phyloP scores from a whole-genome alignment of 2,329 filamentous ascomycete genomes.

The Aureobasidium subglaciale region DNA sequence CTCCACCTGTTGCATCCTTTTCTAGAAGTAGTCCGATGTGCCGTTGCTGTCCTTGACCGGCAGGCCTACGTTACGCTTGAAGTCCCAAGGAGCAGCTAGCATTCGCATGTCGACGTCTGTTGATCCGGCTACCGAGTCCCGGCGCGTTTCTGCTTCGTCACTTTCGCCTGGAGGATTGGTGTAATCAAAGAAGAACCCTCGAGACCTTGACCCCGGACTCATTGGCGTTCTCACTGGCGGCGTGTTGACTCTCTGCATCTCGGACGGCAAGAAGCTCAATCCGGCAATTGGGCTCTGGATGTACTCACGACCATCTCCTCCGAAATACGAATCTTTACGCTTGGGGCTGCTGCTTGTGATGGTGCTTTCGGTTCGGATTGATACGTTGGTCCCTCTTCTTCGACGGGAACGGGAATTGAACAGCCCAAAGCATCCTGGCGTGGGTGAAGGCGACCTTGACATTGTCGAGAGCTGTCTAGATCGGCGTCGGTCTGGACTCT shows the following conservation, averaged over 20 bases:
- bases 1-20: slow-evolving; percentile 12
- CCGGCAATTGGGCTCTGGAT: not conserved
- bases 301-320: slow-evolving; percentile 1
- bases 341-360: not conserved
- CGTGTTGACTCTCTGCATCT: slow-evolving; percentile 25
- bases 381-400: not conserved
- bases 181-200: slow-evolving; percentile 25
- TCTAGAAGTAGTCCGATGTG: slow-evolving; percentile 13
- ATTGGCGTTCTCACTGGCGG: slow-evolving; percentile 21
- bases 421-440: not conserved
- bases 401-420: not conserved
- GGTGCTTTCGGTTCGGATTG: not conserved
- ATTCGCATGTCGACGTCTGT: not conserved
- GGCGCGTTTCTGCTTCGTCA: not conserved
- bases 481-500: not conserved
- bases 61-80: not conserved
- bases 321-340: slow-evolving; percentile 3
- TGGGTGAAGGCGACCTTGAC: not conserved
- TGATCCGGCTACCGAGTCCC: slow-evolving; percentile 1
- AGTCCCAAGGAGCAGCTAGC: not conserved
- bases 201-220: slow-evolving; percentile 15
- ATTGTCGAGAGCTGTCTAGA: not conserved
- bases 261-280: slow-evolving; percentile 18
- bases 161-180: slow-evolving; percentile 5
- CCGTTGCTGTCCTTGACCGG: not conserved